Evolutionary conservation across 495 filamentous ascomycete species (phyloP), one percentile per base, ranked within the genome.

Genomic region (Astrocystis sublimbata): DNA sequence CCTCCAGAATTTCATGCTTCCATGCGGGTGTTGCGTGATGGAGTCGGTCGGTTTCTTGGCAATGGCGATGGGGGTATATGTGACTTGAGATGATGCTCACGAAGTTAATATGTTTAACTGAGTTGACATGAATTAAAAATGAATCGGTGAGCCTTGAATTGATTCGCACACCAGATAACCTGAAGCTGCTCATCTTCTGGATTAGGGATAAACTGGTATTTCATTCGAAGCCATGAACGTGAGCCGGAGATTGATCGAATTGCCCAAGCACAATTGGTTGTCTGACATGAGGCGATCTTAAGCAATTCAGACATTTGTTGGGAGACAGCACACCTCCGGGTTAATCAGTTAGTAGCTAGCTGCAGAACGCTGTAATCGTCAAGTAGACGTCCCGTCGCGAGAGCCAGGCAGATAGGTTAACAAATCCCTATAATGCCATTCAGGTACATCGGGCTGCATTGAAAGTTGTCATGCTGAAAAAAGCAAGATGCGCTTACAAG

Each of bases 11-110:
- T 61, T 12, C 41, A 52, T 53, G 58, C 45, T 52, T 42, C 35
- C 35, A 40, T 45, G 49, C 23, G 50, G 17, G 12, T 61, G 46
- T 61, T 61, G 59, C 59, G 59, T 61, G 59, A 61, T 53, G 13
- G 47, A n/a, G 33, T 31, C 57, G 57, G 30, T 49, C 17, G 7
- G 45, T 35, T 54, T n/a, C 56, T 58, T 58, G 56, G 56, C 56
- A 19, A 38, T 36, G 9, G 31, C 56, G 19, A 58, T 36, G 42
- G n/a, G 38, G 42, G 42, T 58, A 43, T 58, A 43, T 17, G 31
- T 58, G 41, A 23, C 4, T 9, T 43, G 23, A 31, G n/a, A n/a
- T n/a, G n/a, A n/a, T n/a, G n/a, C n/a, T n/a, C n/a, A n/a, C n/a
- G n/a, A n/a, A n/a, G n/a, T n/a, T n/a, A n/a, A n/a, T n/a, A n/a